Conservation (phyloP, 345 rosid genomes). For the Corymbia maculata region DNA sequence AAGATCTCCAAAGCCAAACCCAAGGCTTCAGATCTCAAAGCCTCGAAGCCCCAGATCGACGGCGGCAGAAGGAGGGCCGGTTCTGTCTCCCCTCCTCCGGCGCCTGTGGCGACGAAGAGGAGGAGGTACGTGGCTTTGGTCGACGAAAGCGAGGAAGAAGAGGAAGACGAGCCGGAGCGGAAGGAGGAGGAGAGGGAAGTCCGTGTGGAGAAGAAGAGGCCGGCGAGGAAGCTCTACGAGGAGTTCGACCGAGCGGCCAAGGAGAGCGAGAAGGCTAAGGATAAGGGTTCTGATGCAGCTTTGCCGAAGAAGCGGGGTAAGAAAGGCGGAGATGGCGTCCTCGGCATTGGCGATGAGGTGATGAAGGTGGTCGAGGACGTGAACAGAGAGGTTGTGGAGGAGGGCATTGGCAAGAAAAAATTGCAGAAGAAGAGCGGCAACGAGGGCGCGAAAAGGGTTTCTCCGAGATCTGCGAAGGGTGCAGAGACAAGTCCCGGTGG, state of each 20-base stretch:
- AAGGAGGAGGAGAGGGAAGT: neutral
- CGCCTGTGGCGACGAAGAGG: constrained; percentile 49
- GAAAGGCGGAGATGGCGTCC: neutral
- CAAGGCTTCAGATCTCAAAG: neutral
- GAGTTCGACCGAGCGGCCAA: constrained; percentile 69
- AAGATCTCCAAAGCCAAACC: neutral
- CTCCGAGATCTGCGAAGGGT: neutral
- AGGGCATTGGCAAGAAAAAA: neutral
- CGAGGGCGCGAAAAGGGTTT: constrained; percentile 2
- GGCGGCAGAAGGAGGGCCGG: constrained; percentile 8
- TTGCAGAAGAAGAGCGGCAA: neutral
- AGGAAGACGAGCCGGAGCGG: constrained; percentile 6
- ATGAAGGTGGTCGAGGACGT: constrained; percentile 17
- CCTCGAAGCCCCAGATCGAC: neutral
- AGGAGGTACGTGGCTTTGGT: constrained; percentile 37
- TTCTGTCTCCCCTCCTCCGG: constrained; percentile 51
- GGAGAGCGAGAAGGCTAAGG: neutral
- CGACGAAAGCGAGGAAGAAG: constrained; percentile 16
- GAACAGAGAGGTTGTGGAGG: neutral
- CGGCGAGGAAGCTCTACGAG: constrained; percentile 46
- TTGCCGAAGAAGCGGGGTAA: neutral
- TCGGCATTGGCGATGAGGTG: neutral
- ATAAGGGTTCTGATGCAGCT: neutral
- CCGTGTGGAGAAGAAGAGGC: constrained; percentile 10
- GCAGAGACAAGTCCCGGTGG: neutral